These are phyloP conservation scores for Podochytrium sp. DNA, from an alignment of 192 early-diverging fungal species.

Conservation along the genomic window DNA sequence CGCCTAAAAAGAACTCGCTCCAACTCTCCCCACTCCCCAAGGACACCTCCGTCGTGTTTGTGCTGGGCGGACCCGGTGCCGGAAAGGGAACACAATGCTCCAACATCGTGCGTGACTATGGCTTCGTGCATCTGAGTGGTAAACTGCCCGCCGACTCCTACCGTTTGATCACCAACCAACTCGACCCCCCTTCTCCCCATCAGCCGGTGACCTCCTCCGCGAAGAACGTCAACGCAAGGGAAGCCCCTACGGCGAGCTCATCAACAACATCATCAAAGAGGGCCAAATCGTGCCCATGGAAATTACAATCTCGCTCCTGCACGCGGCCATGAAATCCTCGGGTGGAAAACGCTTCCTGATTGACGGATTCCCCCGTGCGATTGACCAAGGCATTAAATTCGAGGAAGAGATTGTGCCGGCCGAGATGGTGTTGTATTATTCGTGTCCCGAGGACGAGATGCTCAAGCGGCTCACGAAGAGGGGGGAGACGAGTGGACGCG, in stretches of 20 bases:
- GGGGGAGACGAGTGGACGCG: slow-evolving; percentile 90
- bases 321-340: slow-evolving; percentile 83
- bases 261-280: slow-evolving; percentile 89
- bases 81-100: slow-evolving; percentile 98
- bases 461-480: slow-evolving; percentile 87
- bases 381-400: slow-evolving; percentile 93
- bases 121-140: slow-evolving; percentile 94
- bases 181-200: not conserved
- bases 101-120: slow-evolving; percentile 84
- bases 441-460: slow-evolving; percentile 94
- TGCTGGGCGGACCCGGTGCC: slow-evolving; percentile 71
- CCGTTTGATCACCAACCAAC: not conserved
- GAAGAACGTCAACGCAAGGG: slow-evolving; percentile 82
- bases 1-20: slow-evolving; percentile 8
- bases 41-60: slow-evolving; percentile 83
- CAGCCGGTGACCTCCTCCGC: slow-evolving; percentile 93
- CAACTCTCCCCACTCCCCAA: slow-evolving; percentile 40
- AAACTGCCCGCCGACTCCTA: slow-evolving; percentile 4
- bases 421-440: slow-evolving; percentile 87
- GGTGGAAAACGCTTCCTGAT: slow-evolving; percentile 80
- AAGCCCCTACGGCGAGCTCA: slow-evolving; percentile 89
- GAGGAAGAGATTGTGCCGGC: slow-evolving; percentile 79
- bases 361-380: slow-evolving; percentile 94
- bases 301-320: slow-evolving; percentile 90
- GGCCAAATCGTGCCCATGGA: slow-evolving; percentile 96